A percentile compares a stretch with the other conserved stretches of the same genome.
These are phyloP conservation scores for Ustilago tritici DNA, from an alignment of 1,284 basidiomycete genomes.

Conservation along the genomic window DNA sequence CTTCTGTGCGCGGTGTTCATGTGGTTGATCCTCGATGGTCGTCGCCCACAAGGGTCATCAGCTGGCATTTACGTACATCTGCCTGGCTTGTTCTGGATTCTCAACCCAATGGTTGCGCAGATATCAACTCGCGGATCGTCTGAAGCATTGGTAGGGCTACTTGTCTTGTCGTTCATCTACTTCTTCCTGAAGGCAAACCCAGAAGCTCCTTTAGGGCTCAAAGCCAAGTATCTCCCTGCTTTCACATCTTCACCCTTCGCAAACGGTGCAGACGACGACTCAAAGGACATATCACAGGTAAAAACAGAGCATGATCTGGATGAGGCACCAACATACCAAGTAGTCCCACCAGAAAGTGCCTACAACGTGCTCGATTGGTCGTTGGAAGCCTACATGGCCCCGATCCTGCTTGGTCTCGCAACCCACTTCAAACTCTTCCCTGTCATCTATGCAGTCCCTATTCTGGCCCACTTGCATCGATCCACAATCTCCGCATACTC, in stretches of 20 bases:
- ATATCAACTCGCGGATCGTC: constrained; percentile 97
- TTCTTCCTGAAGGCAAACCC: constrained; percentile 59
- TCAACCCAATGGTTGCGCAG: constrained; percentile 93
- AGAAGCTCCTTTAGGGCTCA: constrained; percentile 46
- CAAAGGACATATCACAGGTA: neutral
- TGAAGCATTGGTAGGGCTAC: constrained; percentile 84
- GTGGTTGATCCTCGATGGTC: constrained; percentile 74
- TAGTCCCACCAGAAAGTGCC: constrained; percentile 45
- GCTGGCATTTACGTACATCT: constrained; percentile 51
- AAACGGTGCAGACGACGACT: neutral
- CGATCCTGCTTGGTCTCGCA: constrained; percentile 59
- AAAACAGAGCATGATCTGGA: neutral
- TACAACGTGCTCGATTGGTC: constrained; percentile 50
- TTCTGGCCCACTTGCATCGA: constrained; percentile 76
- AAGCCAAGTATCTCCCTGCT: constrained; percentile 14
- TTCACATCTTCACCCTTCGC: constrained; percentile 11
- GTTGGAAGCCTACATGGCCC: constrained; percentile 50
- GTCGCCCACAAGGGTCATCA: constrained; percentile 33
- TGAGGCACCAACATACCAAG: constrained; percentile 21
- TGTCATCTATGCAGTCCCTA: constrained; percentile 84
- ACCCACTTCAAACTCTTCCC: constrained; percentile 76
- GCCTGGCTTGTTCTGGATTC: constrained; percentile 78
- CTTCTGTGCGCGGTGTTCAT: constrained; percentile 84
- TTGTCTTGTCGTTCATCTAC: constrained; percentile 81
- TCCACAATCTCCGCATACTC: constrained; percentile 45